Percentiles rank a stretch among this genome's conserved stretches.
Conservation (phyloP, 257 asterid species). For the Parsonsia alboflavescens region DNA sequence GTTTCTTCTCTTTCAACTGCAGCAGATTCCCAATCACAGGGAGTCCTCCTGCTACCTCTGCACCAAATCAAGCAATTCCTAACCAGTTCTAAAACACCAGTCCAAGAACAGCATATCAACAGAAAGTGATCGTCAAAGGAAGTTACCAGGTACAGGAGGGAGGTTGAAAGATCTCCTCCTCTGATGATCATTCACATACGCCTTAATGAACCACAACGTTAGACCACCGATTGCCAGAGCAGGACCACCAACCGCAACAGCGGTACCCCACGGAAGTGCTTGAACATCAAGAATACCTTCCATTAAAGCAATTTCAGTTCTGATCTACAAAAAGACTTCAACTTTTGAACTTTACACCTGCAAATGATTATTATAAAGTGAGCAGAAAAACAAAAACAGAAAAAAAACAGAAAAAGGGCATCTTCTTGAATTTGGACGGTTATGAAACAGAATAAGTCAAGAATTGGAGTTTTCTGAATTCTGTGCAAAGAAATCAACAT, state of each 20-base stretch:
- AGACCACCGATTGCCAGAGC: slow-evolving; percentile 61
- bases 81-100: not conserved
- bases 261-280: slow-evolving; percentile 43
- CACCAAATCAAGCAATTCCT: slow-evolving; percentile 20
- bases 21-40: slow-evolving; percentile 78
- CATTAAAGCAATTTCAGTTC: slow-evolving; percentile 11
- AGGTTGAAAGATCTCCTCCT: slow-evolving; percentile 39
- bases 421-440: not conserved
- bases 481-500: not conserved
- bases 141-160: slow-evolving; percentile 53
- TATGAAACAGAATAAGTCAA: not conserved
- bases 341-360: not conserved
- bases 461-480: not conserved
- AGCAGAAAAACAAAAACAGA: no score
- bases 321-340: no score
- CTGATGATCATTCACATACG: slow-evolving; percentile 27
- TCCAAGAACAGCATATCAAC: not conserved
- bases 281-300: slow-evolving; percentile 39
- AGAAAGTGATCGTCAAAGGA: not conserved
- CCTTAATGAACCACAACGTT: slow-evolving; percentile 42
- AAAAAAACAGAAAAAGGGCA: no score
- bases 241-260: slow-evolving; percentile 42
- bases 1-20: slow-evolving; percentile 83
- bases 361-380: not conserved
- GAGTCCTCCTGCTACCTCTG: slow-evolving; percentile 82